Evolutionary conservation across 2,329 filamentous ascomycete genomes (phyloP).

Genomic region (Fusarium pilosicola): DNA sequence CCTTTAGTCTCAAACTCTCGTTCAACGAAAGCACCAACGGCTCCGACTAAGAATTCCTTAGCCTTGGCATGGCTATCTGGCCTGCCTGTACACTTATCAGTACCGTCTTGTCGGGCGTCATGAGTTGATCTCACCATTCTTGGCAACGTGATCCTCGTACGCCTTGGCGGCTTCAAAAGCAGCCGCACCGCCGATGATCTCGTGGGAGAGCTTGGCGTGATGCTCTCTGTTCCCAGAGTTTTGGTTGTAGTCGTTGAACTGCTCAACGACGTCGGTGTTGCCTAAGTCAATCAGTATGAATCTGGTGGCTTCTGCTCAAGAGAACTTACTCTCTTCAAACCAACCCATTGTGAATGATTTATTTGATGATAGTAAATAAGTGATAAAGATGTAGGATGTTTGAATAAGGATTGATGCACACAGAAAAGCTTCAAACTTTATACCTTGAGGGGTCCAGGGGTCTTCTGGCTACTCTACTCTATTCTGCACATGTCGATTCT

Average conservation of each 20-base stretch:
- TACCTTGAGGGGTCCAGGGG: slow-evolving; percentile 3
- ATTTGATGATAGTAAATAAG: neutral
- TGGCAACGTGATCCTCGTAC: slow-evolving; percentile 44
- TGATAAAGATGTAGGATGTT: neutral
- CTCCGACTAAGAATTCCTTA: slow-evolving; percentile 45
- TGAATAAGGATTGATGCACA: neutral
- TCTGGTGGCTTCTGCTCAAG: rapidly evolving
- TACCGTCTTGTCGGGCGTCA: too few species aligned
- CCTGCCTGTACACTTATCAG: neutral
- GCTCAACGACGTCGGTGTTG: slow-evolving; percentile 20
- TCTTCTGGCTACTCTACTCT: neutral
- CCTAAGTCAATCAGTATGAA: slow-evolving; percentile 15
- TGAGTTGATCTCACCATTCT: slow-evolving; percentile 32
- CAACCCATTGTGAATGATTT: slow-evolving; percentile 22
- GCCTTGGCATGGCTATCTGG: slow-evolving; percentile 44
- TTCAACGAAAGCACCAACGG: slow-evolving; percentile 47
- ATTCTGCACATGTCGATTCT: neutral
- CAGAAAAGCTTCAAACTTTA: slow-evolving; percentile 7
- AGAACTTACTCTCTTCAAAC: slow-evolving; percentile 5
- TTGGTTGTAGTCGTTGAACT: slow-evolving; percentile 41
- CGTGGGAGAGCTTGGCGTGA: slow-evolving; percentile 47
- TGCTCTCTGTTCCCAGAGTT: slow-evolving; percentile 22
- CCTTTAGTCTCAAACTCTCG: slow-evolving; percentile 47
- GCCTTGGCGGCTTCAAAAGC: slow-evolving; percentile 47
- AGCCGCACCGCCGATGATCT: slow-evolving; percentile 46